Evolutionary conservation across 345 rosid species (phyloP).

Genomic region (Carallia brachiata): DNA sequence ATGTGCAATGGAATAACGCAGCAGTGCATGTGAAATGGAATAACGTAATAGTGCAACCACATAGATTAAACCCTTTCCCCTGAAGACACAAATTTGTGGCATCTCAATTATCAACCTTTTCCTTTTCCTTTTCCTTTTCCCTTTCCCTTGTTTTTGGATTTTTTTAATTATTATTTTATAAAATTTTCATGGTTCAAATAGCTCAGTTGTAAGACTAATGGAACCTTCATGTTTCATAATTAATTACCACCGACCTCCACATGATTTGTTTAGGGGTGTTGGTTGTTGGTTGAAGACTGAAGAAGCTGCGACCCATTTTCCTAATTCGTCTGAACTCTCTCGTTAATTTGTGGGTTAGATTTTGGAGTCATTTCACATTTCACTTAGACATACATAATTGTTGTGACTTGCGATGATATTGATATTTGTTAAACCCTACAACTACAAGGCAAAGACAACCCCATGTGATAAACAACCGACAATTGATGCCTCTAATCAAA

Average conservation of each 20-base stretch:
- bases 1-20: background rate
- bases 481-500: slow-evolving; percentile 5
- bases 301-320: slow-evolving; percentile 1
- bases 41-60: background rate
- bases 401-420: too few relatives aligned
- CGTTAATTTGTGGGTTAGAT: background rate
- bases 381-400: too few relatives aligned
- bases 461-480: slow-evolving; percentile 15
- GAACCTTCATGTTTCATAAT: background rate
- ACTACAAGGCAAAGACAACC: background rate
- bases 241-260: slow-evolving; percentile 13
- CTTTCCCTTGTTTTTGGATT: too few relatives aligned
- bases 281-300: background rate
- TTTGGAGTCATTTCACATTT: background rate
- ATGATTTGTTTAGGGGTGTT: background rate
- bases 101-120: background rate
- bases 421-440: too few relatives aligned
- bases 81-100: background rate
- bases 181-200: too few relatives aligned
- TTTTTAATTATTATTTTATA: too few relatives aligned
- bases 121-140: background rate
- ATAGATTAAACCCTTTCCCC: background rate
- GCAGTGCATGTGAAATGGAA: background rate
- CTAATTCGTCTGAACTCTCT: background rate
- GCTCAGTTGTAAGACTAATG: too few relatives aligned